Evolutionary conservation across 306 rosid species (phyloP), one percentile per base, ranked within the genome.

Genomic region (Cercis canadensis): DNA sequence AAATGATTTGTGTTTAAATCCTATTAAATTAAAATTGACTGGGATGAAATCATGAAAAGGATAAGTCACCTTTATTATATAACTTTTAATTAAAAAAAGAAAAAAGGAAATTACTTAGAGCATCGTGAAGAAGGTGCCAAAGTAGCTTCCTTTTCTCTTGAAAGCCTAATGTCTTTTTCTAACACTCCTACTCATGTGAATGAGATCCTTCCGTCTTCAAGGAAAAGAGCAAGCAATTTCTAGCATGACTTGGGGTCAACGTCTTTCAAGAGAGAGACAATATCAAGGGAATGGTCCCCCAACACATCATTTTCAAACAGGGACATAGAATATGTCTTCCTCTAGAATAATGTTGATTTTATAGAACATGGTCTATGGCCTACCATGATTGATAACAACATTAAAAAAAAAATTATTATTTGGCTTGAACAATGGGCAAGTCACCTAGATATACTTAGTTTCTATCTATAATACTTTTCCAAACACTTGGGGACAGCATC

Each of bases 141-240:
- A 6, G 52, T 8, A 49, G 63, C 29, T 52, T 53, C 56, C 37
- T 73, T 57, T 56, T 10, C 44, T 12, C 46, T 14, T 40, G 15
- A 6, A 41, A 5, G 43, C 37, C 13, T 5, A 21, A 6, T 0
- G 32, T 14, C 21, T 21, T 18, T 15, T 24, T 15, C 4, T 45
- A 21, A 4, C 14, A 11, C 1, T 12, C 7, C 11, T 37, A 43
- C 3, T 29, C 29, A 43, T 51, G 29, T 24, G 66, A 43, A 17
- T 4, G 2, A 14, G 46, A 45, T 65, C 12, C 44, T 65, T 34
- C 18, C 16, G 54, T 52, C 39, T 3, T 15, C n/a, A 11, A 4
- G 49, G 72, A 55, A 83, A 8, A 53, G 16, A 16, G 73, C 41
- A 5, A 47, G 79, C 60, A 83, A 70, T n/a, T 73, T 7, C 69